Evolutionary conservation across 805 yeast species (phyloP).

Genomic region (Huiozyma naganishii): DNA sequence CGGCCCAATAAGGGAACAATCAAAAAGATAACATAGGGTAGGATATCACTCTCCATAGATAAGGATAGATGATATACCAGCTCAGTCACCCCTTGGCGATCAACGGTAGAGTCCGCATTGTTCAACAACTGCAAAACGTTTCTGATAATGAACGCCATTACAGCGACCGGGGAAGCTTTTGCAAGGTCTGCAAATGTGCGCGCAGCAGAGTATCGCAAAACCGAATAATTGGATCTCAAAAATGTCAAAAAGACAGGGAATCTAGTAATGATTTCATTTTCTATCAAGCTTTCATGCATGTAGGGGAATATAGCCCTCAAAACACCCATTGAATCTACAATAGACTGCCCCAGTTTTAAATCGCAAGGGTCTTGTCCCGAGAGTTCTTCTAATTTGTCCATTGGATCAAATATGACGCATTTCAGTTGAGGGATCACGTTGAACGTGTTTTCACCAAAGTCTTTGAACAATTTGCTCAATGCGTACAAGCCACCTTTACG

Average conservation of each 20-base stretch:
- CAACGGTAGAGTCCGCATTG: constrained; percentile 56
- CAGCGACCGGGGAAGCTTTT: constrained; percentile 51
- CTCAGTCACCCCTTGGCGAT: constrained; percentile 91
- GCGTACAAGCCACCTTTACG: constrained; percentile 75
- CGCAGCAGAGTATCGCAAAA: constrained; percentile 82
- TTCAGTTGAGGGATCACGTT: constrained; percentile 54
- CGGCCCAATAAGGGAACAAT: constrained; percentile 95
- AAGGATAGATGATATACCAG: constrained; percentile 74
- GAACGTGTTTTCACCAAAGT: constrained; percentile 47
- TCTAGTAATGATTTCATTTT: constrained; percentile 37
- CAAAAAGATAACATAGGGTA: constrained; percentile 90
- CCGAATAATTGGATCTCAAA: constrained; percentile 62
- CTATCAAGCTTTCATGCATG: constrained; percentile 38
- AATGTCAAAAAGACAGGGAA: constrained; percentile 43
- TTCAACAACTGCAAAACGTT: constrained; percentile 68
- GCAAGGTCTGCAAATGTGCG: constrained; percentile 79
- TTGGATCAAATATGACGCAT: constrained; percentile 54
- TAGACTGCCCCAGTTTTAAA: constrained; percentile 54
- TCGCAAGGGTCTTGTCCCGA: constrained; percentile 19
- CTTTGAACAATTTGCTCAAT: constrained; percentile 44
- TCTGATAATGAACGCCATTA: constrained; percentile 72
- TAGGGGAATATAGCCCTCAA: constrained; percentile 62
- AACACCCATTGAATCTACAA: constrained; percentile 81
- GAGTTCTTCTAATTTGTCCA: constrained; percentile 31
- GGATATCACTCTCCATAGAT: constrained; percentile 76